phyloP scores from a whole-genome alignment of 495 filamentous ascomycete genomes.

The Tuber borchii region DNA sequence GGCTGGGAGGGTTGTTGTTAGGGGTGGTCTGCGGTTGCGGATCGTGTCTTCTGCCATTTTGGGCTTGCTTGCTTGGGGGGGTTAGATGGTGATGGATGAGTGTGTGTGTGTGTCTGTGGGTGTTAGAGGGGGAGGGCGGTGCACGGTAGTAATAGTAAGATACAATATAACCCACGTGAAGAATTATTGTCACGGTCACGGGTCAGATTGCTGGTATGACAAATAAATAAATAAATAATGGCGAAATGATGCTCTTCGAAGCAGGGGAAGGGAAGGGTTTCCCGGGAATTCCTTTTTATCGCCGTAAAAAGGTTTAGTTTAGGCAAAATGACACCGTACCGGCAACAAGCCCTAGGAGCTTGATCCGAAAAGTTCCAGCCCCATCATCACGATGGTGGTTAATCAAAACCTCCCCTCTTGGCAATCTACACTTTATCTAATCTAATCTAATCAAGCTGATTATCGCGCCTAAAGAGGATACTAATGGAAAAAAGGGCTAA shows the following conservation, averaged over 20 bases:
- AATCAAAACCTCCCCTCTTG: background rate
- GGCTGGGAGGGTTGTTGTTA: constrained; percentile 9
- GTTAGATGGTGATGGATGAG: background rate
- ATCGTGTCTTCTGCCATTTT: constrained; percentile 37
- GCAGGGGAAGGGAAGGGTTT: background rate
- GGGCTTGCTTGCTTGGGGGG: background rate
- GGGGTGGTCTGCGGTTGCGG: constrained; percentile 28
- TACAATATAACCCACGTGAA: background rate
- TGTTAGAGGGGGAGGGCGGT: background rate
- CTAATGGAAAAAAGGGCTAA: background rate
- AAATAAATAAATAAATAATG: background rate
- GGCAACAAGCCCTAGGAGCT: background rate
- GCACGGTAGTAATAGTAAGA: constrained; percentile 1
- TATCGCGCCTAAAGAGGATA: too few relatives aligned
- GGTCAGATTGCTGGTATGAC: background rate
- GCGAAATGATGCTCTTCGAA: background rate
- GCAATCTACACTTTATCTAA: background rate
- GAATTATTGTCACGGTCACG: background rate
- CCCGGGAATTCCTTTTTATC: background rate
- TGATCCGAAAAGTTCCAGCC: background rate
- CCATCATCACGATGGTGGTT: background rate
- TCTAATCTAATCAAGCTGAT: background rate
- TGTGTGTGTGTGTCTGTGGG: background rate
- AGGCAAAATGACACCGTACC: background rate
- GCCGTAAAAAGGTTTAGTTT: background rate